Evolutionary conservation across 768 basidiomycete species (phyloP).

Genomic region (Xerocomellus dryophilus): DNA sequence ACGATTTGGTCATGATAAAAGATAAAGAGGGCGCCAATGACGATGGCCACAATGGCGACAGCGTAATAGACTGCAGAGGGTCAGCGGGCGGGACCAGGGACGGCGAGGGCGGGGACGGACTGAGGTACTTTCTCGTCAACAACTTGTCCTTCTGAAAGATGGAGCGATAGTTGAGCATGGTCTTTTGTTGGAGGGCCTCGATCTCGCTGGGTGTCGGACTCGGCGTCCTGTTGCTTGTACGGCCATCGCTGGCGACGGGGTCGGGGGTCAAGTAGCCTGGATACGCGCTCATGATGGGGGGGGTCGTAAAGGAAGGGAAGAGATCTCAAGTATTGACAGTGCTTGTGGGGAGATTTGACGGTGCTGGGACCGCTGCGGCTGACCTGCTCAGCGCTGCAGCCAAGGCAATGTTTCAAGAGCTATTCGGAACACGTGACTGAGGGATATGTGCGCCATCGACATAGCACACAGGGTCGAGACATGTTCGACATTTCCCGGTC

Average conservation of each 20-base stretch:
- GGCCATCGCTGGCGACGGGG: slow-evolving; percentile 15
- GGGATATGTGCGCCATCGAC: too few relatives aligned
- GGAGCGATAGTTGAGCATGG: slow-evolving; percentile 46
- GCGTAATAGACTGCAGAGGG: slow-evolving; percentile 46
- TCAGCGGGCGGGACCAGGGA: neutral
- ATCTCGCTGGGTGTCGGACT: slow-evolving; percentile 65
- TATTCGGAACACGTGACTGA: neutral
- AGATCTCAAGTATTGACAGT: neutral
- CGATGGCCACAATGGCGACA: slow-evolving; percentile 42
- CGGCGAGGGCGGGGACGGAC: slow-evolving; percentile 37
- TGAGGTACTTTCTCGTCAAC: slow-evolving; percentile 53
- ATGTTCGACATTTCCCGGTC: too few relatives aligned
- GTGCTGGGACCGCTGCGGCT: too few relatives aligned
- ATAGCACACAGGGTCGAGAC: too few relatives aligned
- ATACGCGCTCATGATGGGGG: slow-evolving; percentile 19
- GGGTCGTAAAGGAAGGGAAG: neutral
- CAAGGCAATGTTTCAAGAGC: too few relatives aligned
- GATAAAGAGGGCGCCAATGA: slow-evolving; percentile 51
- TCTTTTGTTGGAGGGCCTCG: slow-evolving; percentile 39
- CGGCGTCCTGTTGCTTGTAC: slow-evolving; percentile 43
- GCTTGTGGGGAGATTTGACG: too few relatives aligned
- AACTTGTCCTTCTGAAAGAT: slow-evolving; percentile 48
- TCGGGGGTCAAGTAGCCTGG: slow-evolving; percentile 10
- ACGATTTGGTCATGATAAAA: slow-evolving; percentile 65
- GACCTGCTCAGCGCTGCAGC: too few relatives aligned